Base-by-base conservation (phyloP, 2,329 filamentous ascomycete species). In the Verticillium albo-atrum region DNA sequence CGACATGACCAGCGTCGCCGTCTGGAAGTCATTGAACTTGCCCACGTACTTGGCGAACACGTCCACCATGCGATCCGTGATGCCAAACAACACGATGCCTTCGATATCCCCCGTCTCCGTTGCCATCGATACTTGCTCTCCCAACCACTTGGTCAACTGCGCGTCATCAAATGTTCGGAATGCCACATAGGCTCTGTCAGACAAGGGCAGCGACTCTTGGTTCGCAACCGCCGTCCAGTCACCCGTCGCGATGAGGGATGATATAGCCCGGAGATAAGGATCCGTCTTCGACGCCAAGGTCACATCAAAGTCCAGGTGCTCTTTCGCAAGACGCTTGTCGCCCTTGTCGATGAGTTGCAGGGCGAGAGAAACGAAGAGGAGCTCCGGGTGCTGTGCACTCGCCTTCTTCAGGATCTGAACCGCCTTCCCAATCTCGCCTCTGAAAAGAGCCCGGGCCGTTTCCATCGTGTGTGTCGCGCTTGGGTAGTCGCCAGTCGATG, bases 191-290 rank as follows among this genome's bases (percentile, higher is more conserved):
- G 89, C 83, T 35, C 91, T 87, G 69, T 94, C 90, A 14, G 86
- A 82, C 2, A 95, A 81, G 1, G 90, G 88, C 2, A 96, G 80
- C 28, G 90, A 89, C 23, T 82, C 79, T 69, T 92, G 90, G 63
- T 88, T 84, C 42, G 89, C 87, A 47, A 95, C 89, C 47, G 83
- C 82, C 20, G 83, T 78, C 91, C 91, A 95, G 70, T 92, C 84
- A 4, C 89, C 88, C 0, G 87, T 91, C 10, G 88, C 87, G 62
- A 95, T 90, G 64, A 91, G 87, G 3, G 88, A 87, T 26, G 91
- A 90, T 54, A 95, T 89, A 6, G 90, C 90, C 58, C 90, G 88
- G 26, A 95, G 82, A 68, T 93, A 94, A 0, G 90, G 88, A 66
- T 95, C 90, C 0, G 88, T 86, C 62, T 89, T 84, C 60, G 82